phyloP scores from a whole-genome alignment of 768 basidiomycete genomes.

The Cantharellus cinnabarinus region DNA sequence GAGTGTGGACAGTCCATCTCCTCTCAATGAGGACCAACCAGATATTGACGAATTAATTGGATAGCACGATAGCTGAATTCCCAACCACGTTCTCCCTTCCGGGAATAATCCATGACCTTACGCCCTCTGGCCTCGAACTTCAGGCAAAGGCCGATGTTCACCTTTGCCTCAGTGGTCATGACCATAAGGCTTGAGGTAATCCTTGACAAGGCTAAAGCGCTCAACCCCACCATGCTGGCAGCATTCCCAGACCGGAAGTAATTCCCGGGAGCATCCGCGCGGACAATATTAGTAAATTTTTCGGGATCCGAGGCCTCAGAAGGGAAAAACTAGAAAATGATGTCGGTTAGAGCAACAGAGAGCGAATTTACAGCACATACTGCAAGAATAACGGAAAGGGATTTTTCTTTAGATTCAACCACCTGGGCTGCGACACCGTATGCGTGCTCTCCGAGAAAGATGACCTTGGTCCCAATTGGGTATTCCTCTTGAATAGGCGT shows the following conservation, averaged over 20 bases:
- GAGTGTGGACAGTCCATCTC: background rate
- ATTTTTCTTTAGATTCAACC: conserved; percentile 40
- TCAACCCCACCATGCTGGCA: conserved; percentile 51
- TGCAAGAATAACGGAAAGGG: conserved; percentile 71
- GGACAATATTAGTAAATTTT: conserved; percentile 52
- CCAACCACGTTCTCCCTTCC: conserved; percentile 70
- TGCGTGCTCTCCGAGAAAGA: conserved; percentile 87
- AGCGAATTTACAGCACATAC: conserved; percentile 20
- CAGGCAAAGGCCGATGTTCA: conserved; percentile 79
- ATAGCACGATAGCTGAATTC: conserved; percentile 83
- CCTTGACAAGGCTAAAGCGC: conserved; percentile 62
- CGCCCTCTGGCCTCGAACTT: conserved; percentile 89
- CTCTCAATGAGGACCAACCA: conserved; percentile 22
- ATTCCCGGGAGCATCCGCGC: conserved; percentile 23
- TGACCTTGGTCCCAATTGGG: conserved; percentile 74
- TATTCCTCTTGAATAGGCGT: conserved; percentile 76
- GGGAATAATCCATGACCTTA: conserved; percentile 85
- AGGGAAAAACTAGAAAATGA: conserved; percentile 54
- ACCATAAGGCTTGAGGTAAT: conserved; percentile 93
- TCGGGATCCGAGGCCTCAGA: conserved; percentile 63
- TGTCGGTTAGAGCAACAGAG: background rate
- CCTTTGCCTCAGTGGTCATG: conserved; percentile 54
- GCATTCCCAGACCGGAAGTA: conserved; percentile 71
- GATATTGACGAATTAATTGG: conserved; percentile 65
- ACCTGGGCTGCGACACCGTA: conserved; percentile 95